These are phyloP conservation scores for Urochloa ruziziensis DNA, from an alignment of 176 grass and related monocot genomes.

Conservation along the genomic window DNA sequence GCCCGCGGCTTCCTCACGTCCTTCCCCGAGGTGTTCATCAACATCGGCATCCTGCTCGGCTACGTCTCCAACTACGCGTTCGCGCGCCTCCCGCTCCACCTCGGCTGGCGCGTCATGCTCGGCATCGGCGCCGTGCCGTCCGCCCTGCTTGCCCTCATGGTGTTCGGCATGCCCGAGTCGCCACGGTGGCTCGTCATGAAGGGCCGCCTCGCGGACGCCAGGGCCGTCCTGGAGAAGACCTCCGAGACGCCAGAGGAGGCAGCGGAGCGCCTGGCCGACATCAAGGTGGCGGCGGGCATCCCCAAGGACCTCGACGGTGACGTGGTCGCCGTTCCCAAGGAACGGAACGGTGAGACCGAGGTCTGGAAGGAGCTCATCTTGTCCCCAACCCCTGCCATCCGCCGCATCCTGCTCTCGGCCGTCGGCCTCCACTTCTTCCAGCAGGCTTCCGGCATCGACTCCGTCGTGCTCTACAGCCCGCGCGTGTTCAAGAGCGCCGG, in stretches of 20 bases:
- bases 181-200: slow-evolving; percentile 81
- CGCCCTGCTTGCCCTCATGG: slow-evolving; percentile 52
- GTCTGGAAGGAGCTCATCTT: slow-evolving; percentile 75
- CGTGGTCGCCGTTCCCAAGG: slow-evolving; percentile 48
- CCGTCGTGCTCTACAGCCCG: slow-evolving; percentile 69
- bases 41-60: slow-evolving; percentile 77
- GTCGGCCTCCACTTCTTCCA: slow-evolving; percentile 74
- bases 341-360: slow-evolving; percentile 10
- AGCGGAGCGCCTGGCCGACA: slow-evolving; percentile 54
- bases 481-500: slow-evolving; percentile 59
- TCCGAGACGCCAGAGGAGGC: slow-evolving; percentile 58
- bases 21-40: slow-evolving; percentile 79
- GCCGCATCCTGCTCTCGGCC: slow-evolving; percentile 47
- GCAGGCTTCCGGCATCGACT: slow-evolving; percentile 60
- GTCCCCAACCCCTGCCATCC: slow-evolving; percentile 41
- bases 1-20: slow-evolving; percentile 57
- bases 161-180: slow-evolving; percentile 74
- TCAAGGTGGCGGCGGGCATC: slow-evolving; percentile 65
- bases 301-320: slow-evolving; percentile 50
- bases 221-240: slow-evolving; percentile 52
- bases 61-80: slow-evolving; percentile 83
- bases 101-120: slow-evolving; percentile 84
- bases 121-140: slow-evolving; percentile 59
- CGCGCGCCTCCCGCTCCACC: slow-evolving; percentile 23
- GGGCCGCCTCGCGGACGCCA: slow-evolving; percentile 65